phyloP scores from a whole-genome alignment of 164 flowering plant genomes.

The Stephania japonica region DNA sequence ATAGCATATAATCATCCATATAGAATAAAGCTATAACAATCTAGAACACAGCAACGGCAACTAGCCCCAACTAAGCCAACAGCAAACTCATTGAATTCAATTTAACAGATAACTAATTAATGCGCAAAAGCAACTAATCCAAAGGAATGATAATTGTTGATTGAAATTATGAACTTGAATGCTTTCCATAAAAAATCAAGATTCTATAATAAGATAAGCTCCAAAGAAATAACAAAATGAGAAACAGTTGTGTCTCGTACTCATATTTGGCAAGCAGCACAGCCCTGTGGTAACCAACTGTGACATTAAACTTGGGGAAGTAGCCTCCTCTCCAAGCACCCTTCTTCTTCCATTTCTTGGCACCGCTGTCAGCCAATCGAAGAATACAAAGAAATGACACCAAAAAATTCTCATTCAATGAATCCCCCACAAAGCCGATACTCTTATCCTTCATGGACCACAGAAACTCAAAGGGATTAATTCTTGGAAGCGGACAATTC shows the following conservation, averaged over 20 bases:
- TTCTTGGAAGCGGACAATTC: constrained; percentile 35
- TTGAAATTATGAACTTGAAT: not conserved
- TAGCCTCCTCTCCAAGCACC: constrained; percentile 97
- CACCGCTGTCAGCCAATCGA: constrained; percentile 60
- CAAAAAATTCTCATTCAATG: constrained; percentile 87
- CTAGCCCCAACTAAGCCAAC: not conserved
- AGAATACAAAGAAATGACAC: constrained; percentile 66
- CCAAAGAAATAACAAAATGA: not conserved
- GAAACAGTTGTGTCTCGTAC: constrained; percentile 32
- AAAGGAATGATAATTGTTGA: not conserved
- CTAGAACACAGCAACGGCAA: not conserved
- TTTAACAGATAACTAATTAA: too few species aligned
- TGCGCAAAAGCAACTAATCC: not conserved
- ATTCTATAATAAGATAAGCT: not conserved
- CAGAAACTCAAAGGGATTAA: constrained; percentile 61
- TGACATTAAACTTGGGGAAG: constrained; percentile 83
- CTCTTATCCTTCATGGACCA: constrained; percentile 55
- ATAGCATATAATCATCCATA: not conserved
- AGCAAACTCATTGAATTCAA: not conserved
- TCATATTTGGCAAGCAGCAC: constrained; percentile 80
- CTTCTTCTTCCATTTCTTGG: constrained; percentile 84
- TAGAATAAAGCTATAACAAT: not conserved
- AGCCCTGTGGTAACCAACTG: constrained; percentile 93
- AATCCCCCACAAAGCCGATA: constrained; percentile 88
- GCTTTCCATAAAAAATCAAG: not conserved